Evolutionary conservation across 2,329 filamentous ascomycete genomes (phyloP).

Genomic region (Tetracladium maxilliforme): DNA sequence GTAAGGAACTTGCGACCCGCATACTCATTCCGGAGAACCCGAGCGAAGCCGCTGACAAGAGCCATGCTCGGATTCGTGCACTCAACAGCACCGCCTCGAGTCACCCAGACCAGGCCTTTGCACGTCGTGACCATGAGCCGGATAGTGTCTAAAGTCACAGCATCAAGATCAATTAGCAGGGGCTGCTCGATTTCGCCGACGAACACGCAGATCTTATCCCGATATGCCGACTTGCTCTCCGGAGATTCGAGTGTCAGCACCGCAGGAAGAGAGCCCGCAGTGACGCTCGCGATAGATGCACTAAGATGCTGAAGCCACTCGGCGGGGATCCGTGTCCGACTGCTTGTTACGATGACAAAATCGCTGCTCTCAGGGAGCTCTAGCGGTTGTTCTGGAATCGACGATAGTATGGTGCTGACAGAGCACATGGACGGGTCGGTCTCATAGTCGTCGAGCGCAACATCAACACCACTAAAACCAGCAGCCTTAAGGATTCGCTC

Average conservation of each 20-base stretch:
- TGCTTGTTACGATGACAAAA: neutral
- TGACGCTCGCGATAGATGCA: neutral
- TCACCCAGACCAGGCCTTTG: too few relatives aligned
- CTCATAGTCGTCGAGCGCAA: neutral
- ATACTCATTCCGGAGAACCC: too few relatives aligned
- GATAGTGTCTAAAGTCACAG: neutral
- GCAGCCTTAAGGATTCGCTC: neutral
- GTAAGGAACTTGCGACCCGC: too few relatives aligned
- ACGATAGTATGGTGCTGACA: neutral
- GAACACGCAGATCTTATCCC: neutral
- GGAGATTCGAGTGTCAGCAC: neutral
- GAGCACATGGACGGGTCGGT: neutral
- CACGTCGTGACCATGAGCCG: neutral
- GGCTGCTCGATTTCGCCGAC: neutral
- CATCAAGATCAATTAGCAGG: neutral
- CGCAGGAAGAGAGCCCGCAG: neutral
- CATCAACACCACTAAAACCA: constrained; percentile 1
- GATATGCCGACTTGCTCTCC: too few relatives aligned
- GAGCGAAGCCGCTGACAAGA: too few relatives aligned
- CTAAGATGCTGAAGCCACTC: neutral
- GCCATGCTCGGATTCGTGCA: too few relatives aligned
- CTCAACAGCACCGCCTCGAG: too few relatives aligned
- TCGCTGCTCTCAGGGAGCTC: neutral
- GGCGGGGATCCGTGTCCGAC: neutral
- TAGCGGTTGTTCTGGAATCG: neutral